These are phyloP conservation scores for Aspergillus heteromorphus DNA, from an alignment of 495 filamentous ascomycete species.

Conservation along the genomic window DNA sequence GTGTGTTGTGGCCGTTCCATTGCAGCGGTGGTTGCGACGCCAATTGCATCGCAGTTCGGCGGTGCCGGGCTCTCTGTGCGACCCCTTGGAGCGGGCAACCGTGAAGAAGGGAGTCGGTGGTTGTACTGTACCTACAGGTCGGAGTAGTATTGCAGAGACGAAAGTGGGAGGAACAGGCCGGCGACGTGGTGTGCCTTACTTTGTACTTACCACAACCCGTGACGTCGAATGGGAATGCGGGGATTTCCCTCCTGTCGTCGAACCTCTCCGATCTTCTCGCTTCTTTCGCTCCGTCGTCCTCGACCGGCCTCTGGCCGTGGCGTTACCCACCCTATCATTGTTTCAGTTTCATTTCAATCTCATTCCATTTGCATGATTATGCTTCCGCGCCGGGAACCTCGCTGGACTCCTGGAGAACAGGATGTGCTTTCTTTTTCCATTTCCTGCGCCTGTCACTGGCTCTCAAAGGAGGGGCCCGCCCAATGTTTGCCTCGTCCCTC, in stretches of 20 bases:
- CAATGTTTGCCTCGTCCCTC: conserved; percentile 3
- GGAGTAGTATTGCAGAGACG: background rate
- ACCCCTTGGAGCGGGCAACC: background rate
- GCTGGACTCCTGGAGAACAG: too few species aligned
- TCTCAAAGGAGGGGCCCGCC: too few species aligned
- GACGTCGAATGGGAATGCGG: background rate
- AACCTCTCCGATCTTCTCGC: background rate
- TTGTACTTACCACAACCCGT: background rate
- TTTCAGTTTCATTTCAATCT: too few species aligned
- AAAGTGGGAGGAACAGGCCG: background rate
- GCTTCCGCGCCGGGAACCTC: too few species aligned
- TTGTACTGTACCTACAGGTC: background rate
- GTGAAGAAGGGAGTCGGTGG: background rate
- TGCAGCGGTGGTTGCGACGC: background rate
- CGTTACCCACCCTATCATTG: too few species aligned
- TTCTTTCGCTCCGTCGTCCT: background rate
- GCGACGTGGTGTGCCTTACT: background rate
- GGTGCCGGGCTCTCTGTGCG: background rate
- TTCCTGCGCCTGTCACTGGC: too few species aligned
- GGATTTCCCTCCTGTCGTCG: background rate
- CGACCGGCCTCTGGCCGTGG: background rate
- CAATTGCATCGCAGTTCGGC: background rate
- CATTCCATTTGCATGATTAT: too few species aligned
- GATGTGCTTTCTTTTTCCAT: too few species aligned
- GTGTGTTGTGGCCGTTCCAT: background rate